phyloP scores from a whole-genome alignment of 306 rosid genomes.

The Cucurbita pepo region DNA sequence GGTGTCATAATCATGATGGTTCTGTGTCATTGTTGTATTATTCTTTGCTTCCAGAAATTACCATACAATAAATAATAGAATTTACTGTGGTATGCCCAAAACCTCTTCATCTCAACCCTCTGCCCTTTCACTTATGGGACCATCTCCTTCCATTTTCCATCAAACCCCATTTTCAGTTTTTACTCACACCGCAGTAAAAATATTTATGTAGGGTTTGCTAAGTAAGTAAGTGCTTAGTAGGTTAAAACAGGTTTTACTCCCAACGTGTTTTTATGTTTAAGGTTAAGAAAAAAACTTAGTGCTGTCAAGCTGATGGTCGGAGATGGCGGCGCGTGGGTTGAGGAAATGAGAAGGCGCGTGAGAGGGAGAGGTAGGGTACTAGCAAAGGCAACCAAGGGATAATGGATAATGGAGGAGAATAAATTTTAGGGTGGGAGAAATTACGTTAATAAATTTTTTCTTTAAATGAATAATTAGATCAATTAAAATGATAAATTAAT shows the following conservation, averaged over 20 bases:
- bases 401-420: neutral
- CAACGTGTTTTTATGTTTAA: too few relatives aligned
- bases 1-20: constrained; percentile 2
- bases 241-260: neutral
- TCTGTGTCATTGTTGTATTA: neutral
- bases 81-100: constrained; percentile 3
- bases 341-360: neutral
- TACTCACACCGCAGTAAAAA: neutral
- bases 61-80: neutral
- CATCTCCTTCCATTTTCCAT: neutral
- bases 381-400: neutral
- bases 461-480: too few relatives aligned
- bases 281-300: too few relatives aligned
- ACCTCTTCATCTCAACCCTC: neutral
- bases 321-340: neutral
- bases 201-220: neutral
- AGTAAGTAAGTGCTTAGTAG: neutral
- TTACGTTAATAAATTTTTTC: neutral
- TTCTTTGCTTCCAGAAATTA: neutral
- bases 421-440: neutral
- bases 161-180: neutral
- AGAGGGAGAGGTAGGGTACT: neutral
- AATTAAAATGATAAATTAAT: too few relatives aligned
- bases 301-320: neutral
- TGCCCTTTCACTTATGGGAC: neutral